phyloP scores from a whole-genome alignment of 176 grass and related monocot species.

The Pontederia paniculata region DNA sequence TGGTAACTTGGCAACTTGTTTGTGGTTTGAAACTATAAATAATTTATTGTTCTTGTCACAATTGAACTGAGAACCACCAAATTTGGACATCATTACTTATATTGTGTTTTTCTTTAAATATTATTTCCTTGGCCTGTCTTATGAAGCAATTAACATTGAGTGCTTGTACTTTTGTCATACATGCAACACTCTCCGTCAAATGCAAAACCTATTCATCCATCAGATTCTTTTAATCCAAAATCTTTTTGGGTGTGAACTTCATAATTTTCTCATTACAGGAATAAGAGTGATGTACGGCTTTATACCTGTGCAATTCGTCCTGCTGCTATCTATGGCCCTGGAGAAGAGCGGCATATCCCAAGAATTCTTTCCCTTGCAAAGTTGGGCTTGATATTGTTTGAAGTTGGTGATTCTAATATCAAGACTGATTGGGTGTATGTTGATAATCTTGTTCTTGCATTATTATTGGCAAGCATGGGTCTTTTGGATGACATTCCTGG shows the following conservation, averaged over 20 bases:
- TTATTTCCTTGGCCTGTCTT: too few relatives aligned
- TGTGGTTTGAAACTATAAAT: too few relatives aligned
- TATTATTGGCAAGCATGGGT: conserved; percentile 74
- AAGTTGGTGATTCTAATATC: conserved; percentile 51
- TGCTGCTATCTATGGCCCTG: conserved; percentile 87
- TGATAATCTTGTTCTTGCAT: conserved; percentile 90
- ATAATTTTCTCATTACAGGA: conserved; percentile 21
- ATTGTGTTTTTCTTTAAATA: too few relatives aligned
- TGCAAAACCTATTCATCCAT: not conserved
- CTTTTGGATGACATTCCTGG: conserved; percentile 65
- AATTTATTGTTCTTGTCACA: too few relatives aligned
- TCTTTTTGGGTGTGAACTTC: too few relatives aligned
- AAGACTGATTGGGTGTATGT: conserved; percentile 93
- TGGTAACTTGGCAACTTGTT: too few relatives aligned
- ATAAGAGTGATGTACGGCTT: conserved; percentile 27
- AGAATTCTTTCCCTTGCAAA: conserved; percentile 89
- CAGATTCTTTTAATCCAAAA: too few relatives aligned
- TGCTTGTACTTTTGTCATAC: too few relatives aligned
- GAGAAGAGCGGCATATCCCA: conserved; percentile 79
- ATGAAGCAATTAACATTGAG: too few relatives aligned
- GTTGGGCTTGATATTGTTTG: conserved; percentile 64
- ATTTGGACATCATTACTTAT: too few relatives aligned
- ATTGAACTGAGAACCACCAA: too few relatives aligned
- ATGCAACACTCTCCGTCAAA: too few relatives aligned
- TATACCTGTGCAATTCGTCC: conserved; percentile 89